phyloP scores from a whole-genome alignment of 1,139 yeast species.

The Yamadazyma kanchanaburiensis region DNA sequence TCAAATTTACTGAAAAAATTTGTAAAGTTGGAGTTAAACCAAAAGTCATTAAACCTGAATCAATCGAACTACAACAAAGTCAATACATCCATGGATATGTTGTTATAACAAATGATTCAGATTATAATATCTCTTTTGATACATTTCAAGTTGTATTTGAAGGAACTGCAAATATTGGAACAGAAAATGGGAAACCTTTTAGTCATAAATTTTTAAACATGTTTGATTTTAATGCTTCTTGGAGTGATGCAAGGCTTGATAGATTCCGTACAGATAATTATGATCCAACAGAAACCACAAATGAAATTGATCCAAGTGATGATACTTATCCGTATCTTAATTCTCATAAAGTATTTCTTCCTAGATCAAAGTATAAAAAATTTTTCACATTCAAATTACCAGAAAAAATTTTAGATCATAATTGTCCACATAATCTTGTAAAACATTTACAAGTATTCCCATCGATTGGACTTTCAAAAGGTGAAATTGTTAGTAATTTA shows the following conservation, averaged over 20 bases:
- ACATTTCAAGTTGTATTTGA: slow-evolving; percentile 35
- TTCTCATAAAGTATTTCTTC: slow-evolving; percentile 24
- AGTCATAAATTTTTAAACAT: slow-evolving; percentile 25
- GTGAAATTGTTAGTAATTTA: slow-evolving; percentile 24
- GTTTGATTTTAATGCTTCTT: slow-evolving; percentile 43
- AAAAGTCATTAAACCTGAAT: slow-evolving; percentile 24
- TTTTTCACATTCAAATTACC: slow-evolving; percentile 40
- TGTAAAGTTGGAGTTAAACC: slow-evolving; percentile 30
- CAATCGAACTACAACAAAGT: slow-evolving; percentile 31
- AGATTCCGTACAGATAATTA: slow-evolving; percentile 24
- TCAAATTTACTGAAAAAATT: slow-evolving; percentile 27
- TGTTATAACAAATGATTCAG: slow-evolving; percentile 27
- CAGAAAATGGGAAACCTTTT: slow-evolving; percentile 9
- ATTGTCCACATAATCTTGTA: slow-evolving; percentile 34
- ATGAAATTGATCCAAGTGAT: slow-evolving; percentile 29
- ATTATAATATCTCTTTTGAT: slow-evolving; percentile 30
- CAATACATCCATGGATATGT: slow-evolving; percentile 36
- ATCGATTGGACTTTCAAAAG: slow-evolving; percentile 28
- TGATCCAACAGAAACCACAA: slow-evolving; percentile 17
- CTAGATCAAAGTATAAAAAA: slow-evolving; percentile 35
- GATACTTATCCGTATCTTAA: slow-evolving; percentile 26
- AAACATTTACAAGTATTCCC: slow-evolving; percentile 38
- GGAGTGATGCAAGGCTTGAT: slow-evolving; percentile 38
- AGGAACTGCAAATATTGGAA: slow-evolving; percentile 17
- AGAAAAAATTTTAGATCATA: slow-evolving; percentile 32